Percentiles rank a stretch among this genome's conserved stretches.
phyloP scores from a whole-genome alignment of 805 yeast genomes.

The Myxozyma nipponensis region DNA sequence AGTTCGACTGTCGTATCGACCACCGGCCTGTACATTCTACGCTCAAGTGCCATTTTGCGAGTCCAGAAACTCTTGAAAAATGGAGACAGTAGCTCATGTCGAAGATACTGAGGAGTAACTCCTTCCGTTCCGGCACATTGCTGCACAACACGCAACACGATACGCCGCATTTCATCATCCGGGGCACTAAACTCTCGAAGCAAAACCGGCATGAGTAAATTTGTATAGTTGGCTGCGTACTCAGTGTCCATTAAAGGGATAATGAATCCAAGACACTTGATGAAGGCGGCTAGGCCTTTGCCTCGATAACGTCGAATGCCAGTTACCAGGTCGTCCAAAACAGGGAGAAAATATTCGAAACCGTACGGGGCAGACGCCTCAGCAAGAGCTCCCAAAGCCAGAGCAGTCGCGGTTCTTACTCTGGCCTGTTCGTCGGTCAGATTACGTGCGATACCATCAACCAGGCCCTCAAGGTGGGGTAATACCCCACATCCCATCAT shows the following conservation, averaged over 20 bases:
- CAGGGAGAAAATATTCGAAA: slow-evolving; percentile 73
- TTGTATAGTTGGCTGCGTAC: slow-evolving; percentile 70
- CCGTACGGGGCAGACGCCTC: slow-evolving; percentile 85
- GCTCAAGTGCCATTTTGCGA: slow-evolving; percentile 61
- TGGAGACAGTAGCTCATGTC: slow-evolving; percentile 51
- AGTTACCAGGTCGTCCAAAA: slow-evolving; percentile 73
- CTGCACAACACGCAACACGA: slow-evolving; percentile 64
- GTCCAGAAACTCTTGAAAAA: slow-evolving; percentile 78
- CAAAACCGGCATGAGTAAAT: slow-evolving; percentile 64
- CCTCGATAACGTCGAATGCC: slow-evolving; percentile 79
- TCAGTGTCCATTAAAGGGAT: slow-evolving; percentile 86
- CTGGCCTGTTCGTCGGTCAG: slow-evolving; percentile 64
- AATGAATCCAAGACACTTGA: slow-evolving; percentile 72
- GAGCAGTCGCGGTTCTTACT: slow-evolving; percentile 67
- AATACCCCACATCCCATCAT: slow-evolving; percentile 66
- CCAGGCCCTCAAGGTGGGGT: slow-evolving; percentile 66
- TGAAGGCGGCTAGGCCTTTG: slow-evolving; percentile 64
- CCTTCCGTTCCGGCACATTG: slow-evolving; percentile 62
- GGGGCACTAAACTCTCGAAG: slow-evolving; percentile 72
- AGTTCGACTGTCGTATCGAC: slow-evolving; percentile 67
- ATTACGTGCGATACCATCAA: slow-evolving; percentile 56
- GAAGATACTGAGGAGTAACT: slow-evolving; percentile 47
- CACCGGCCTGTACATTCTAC: slow-evolving; percentile 54
- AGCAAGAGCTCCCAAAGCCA: slow-evolving; percentile 69
- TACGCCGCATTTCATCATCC: slow-evolving; percentile 80